phyloP scores from a whole-genome alignment of 345 rosid species.

The Erucastrum elatum region DNA sequence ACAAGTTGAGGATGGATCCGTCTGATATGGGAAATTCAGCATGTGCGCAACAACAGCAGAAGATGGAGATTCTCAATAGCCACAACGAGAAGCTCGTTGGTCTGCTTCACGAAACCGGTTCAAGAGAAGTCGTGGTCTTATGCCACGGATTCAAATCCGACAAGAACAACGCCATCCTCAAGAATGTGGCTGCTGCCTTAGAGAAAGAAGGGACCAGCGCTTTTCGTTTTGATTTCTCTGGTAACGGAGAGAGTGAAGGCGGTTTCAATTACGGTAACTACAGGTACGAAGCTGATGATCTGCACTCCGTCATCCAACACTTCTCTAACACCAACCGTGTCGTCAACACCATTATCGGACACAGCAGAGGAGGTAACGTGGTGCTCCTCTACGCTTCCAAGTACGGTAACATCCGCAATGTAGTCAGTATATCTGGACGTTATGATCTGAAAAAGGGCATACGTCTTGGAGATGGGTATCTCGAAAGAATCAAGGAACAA shows the following conservation, averaged over 20 bases:
- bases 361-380: neutral
- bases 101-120: constrained; percentile 68
- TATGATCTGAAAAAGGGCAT: constrained; percentile 62
- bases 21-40: constrained; percentile 45
- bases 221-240: constrained; percentile 80
- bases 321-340: neutral
- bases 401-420: neutral
- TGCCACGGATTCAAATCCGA: constrained; percentile 75
- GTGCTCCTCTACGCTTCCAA: neutral
- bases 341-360: neutral
- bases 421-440: constrained; percentile 65
- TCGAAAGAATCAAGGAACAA: constrained; percentile 48
- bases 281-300: neutral
- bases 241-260: constrained; percentile 47
- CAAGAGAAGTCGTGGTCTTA: constrained; percentile 57
- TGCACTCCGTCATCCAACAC: neutral
- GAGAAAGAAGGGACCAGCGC: constrained; percentile 68
- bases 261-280: neutral
- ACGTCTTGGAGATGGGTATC: constrained; percentile 56
- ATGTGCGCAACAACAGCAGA: constrained; percentile 18
- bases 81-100: constrained; percentile 29
- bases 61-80: neutral
- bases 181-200: constrained; percentile 66
- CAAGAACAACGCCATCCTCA: constrained; percentile 57
- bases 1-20: constrained; percentile 42